These are phyloP conservation scores for Cyclospora cayetanensis DNA, from an alignment of 169 alveolate species.

Conservation along the genomic window DNA sequence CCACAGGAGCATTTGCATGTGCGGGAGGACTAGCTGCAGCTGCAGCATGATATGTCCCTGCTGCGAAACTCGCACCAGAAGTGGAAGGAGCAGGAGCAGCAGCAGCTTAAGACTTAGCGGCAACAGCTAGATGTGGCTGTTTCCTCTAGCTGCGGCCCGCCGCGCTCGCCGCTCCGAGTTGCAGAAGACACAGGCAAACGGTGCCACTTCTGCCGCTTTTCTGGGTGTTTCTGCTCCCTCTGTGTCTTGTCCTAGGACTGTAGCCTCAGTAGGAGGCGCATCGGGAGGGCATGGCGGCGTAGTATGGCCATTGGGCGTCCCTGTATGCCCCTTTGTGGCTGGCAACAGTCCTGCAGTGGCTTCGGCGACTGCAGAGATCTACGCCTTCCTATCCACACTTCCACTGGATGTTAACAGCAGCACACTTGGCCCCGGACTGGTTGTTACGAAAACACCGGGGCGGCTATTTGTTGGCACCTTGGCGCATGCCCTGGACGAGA, in stretches of 20 bases:
- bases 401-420: background rate
- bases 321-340: background rate
- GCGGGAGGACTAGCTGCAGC: background rate
- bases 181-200: background rate
- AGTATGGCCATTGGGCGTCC: background rate
- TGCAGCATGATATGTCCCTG: too few relatives aligned
- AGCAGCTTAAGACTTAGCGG: constrained; percentile 45
- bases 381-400: background rate
- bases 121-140: constrained; percentile 37
- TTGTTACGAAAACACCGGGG: background rate
- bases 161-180: constrained; percentile 17
- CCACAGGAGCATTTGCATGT: background rate
- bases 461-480: constrained; percentile 51
- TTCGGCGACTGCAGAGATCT: background rate
- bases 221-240: background rate
- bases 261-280: background rate
- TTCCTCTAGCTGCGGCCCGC: background rate
- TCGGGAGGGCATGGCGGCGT: background rate
- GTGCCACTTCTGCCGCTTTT: background rate
- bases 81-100: constrained; percentile 54
- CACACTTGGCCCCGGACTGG: constrained; percentile 41
- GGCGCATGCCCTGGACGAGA: constrained; percentile 44
- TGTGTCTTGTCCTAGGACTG: background rate
- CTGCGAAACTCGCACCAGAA: too few relatives aligned
- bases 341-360: background rate